Conservation (phyloP, 1,284 basidiomycete genomes). For the Takashimella koratensis region DNA sequence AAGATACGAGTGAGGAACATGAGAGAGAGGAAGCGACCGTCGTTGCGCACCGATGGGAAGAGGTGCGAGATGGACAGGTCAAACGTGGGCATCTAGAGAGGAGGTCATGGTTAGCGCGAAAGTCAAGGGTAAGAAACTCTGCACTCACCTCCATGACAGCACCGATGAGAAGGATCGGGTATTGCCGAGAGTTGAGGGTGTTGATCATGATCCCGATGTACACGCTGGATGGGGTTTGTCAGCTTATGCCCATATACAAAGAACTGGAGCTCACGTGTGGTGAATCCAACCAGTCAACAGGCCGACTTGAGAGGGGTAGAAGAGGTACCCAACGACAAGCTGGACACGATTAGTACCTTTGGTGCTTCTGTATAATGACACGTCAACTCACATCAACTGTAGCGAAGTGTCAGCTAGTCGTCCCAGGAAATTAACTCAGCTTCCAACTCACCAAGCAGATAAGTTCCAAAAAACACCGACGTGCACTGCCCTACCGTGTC, state of each 20-base stretch:
- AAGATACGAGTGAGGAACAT: constrained; percentile 59
- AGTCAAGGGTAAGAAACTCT: not conserved
- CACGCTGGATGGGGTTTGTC: constrained; percentile 26
- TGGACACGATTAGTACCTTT: constrained; percentile 7
- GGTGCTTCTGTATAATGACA: not conserved
- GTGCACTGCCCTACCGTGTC: constrained; percentile 21
- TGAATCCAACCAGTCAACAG: constrained; percentile 61
- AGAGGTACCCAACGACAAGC: constrained; percentile 37
- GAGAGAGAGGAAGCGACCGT: constrained; percentile 55
- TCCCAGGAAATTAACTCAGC: no score
- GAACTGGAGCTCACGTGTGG: constrained; percentile 53
- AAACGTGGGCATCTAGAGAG: constrained; percentile 56
- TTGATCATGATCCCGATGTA: constrained; percentile 56
- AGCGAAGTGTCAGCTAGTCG: not conserved
- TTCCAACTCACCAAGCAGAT: constrained; percentile 38
- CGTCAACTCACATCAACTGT: constrained; percentile 28
- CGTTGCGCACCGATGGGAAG: constrained; percentile 53
- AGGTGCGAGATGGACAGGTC: constrained; percentile 56
- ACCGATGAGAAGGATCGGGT: constrained; percentile 54
- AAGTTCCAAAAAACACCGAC: constrained; percentile 40
- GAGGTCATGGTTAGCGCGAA: not conserved
- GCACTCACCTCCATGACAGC: constrained; percentile 56
- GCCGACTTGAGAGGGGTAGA: constrained; percentile 50
- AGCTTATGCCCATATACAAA: constrained; percentile 2
- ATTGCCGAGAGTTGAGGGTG: constrained; percentile 48